A percentile compares a stretch with the other conserved stretches of the same genome.
These are phyloP conservation scores for Verticillium nonalfalfae DNA, from an alignment of 2,329 filamentous ascomycete species.

Conservation along the genomic window DNA sequence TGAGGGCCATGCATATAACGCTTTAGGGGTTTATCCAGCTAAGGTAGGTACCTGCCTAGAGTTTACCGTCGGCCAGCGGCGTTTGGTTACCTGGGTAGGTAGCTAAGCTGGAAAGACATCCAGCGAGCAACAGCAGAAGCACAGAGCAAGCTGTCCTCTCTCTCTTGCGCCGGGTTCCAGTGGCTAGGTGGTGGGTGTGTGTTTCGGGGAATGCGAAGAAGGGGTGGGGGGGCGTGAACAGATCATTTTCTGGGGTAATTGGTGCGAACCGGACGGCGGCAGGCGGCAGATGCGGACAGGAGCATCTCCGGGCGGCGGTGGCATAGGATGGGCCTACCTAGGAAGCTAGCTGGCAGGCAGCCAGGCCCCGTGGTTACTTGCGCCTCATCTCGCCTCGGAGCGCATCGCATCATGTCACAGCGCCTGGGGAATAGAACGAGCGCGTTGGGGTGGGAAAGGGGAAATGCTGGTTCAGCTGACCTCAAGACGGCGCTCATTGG, in stretches of 20 bases:
- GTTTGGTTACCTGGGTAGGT: background rate
- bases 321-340: background rate
- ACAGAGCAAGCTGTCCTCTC: background rate
- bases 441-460: background rate
- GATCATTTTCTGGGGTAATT: constrained; percentile 3
- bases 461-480: background rate
- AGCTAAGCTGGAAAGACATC: background rate
- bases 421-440: background rate
- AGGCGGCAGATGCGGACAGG: background rate
- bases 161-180: too few species aligned
- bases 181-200: background rate
- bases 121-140: background rate
- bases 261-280: background rate
- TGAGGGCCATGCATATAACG: background rate
- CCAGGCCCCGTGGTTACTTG: background rate
- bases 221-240: background rate
- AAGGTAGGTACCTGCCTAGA: too few species aligned
- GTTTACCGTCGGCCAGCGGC: too few species aligned
- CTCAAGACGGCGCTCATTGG: background rate
- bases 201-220: background rate
- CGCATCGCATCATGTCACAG: background rate
- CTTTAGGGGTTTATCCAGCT: background rate
- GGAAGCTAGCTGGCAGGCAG: background rate
- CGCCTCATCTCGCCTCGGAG: too few species aligned
- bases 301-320: background rate